Conservation (phyloP, 805 yeast species). For the Lachancea thermotolerans region DNA sequence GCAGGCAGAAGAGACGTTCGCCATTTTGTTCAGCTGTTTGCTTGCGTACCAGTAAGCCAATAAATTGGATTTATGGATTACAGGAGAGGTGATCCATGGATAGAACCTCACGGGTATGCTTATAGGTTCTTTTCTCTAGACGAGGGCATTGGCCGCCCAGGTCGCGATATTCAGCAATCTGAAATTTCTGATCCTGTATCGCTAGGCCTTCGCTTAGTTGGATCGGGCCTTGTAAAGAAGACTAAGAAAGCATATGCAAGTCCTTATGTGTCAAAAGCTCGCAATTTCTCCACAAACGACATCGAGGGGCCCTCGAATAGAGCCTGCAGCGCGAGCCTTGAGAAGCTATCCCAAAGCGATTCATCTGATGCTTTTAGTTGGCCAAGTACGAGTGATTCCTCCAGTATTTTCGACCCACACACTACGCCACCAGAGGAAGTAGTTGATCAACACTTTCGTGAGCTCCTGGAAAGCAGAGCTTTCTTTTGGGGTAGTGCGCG, state of each 20-base stretch:
- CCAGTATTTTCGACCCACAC: constrained; percentile 7
- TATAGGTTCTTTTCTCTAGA: constrained; percentile 15
- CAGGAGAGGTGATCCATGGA: constrained; percentile 6
- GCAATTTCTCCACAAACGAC: constrained; percentile 8
- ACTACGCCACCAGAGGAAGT: constrained; percentile 16
- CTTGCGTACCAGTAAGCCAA: too few species aligned
- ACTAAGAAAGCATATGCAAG: neutral
- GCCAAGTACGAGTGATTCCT: neutral
- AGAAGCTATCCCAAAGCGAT: neutral
- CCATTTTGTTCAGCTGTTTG: too few species aligned
- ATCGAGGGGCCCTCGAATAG: neutral
- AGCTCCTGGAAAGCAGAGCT: constrained; percentile 19
- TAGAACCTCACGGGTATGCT: constrained; percentile 13
- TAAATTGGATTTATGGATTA: neutral
- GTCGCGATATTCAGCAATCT: neutral
- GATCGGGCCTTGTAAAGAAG: constrained; percentile 9
- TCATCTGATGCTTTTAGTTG: neutral
- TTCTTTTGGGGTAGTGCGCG: constrained; percentile 26
- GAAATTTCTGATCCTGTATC: constrained; percentile 8
- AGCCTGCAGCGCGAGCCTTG: too few species aligned
- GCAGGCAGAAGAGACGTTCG: too few species aligned
- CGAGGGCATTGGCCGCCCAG: constrained; percentile 8
- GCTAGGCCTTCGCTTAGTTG: constrained; percentile 19
- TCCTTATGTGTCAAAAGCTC: constrained; percentile 5
- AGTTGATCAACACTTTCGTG: constrained; percentile 18